Base-by-base conservation (phyloP, 2,329 filamentous ascomycete species). In the Penicillium oxalicum region DNA sequence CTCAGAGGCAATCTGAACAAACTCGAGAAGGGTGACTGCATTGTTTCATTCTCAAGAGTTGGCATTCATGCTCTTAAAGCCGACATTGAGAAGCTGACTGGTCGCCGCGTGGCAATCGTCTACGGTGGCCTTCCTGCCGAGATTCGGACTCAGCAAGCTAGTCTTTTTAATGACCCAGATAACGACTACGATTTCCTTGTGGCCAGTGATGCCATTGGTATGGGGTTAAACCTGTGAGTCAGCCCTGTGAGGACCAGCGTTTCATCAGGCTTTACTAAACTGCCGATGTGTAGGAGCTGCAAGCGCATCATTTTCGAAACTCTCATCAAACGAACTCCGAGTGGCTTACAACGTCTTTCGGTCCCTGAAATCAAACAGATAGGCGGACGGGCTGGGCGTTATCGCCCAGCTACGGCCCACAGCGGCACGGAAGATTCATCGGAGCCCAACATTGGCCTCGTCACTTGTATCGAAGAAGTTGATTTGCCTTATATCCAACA, bases 111-210 rank as follows among this genome's bases (percentile, higher is more conserved):
- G 57, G 93, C 93, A 40, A 88, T 96, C 47, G 88, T 98, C 2
- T 98, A 98, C 66, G 93, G 93, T 35, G 84, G 85, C 44, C 70
- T 98, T 38, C 93, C 93, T 0, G 91, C 93, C 1, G 93, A 98
- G 67, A 95, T 91, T 36, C 82, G 93, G 53, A 89, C 90, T 3
- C 84, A 91, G 63, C 93, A 98, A 71, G 93, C 93, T 0, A 82
- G 83, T 12, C 76, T 97, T 0, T 98, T 98, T 76, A 98, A 98
- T 63, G 88, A 97, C 55, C 91, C 90, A 0, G 71, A 95, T 64
- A 98, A 94, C 65, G 91, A 96, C 51, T 98, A 96, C 64, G 93
- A 98, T 65, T 94, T 84, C 59, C 76, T 98, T 5, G 91, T 93
- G 26, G 93, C 94, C 7, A 96, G 89, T 59, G 90, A 96, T 70